Percentiles rank a stretch among this genome's conserved stretches.
Conservation (phyloP, 1,139 yeast genomes). For the Yamadazyma diddensiae region DNA sequence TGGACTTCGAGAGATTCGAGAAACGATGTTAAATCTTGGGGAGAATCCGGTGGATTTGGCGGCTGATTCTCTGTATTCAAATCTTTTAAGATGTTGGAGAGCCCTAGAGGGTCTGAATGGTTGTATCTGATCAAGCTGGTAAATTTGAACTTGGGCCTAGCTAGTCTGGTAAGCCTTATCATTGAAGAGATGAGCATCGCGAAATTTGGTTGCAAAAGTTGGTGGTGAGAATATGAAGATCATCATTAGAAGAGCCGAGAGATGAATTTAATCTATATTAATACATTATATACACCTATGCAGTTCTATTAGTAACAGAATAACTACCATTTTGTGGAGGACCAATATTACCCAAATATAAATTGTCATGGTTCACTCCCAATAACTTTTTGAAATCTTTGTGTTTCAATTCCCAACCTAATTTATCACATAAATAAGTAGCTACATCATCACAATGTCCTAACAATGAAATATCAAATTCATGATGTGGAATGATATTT, state of each 20-base stretch:
- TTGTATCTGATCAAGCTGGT: conserved; percentile 1
- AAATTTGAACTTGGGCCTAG: too few species aligned
- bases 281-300: too few species aligned
- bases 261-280: too few species aligned
- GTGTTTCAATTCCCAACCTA: conserved; percentile 72
- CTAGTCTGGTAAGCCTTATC: too few species aligned
- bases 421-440: conserved; percentile 53
- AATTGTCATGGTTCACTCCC: conserved; percentile 18
- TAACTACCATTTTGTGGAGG: conserved; percentile 23
- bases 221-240: too few species aligned
- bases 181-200: too few species aligned
- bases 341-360: conserved; percentile 20
- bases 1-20: conserved; percentile 10
- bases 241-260: too few species aligned
- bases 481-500: conserved; percentile 74
- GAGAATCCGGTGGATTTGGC: conserved; percentile 1
- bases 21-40: conserved; percentile 2
- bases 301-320: conserved; percentile 1
- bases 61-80: not conserved
- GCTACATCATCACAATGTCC: conserved; percentile 92
- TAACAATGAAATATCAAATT: conserved; percentile 75
- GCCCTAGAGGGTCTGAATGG: conserved; percentile 9
- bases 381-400: conserved; percentile 23
- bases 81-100: conserved; percentile 6
- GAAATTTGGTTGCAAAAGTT: too few species aligned